Conservation (phyloP, 345 rosid genomes). For the Gossypium arboreum region DNA sequence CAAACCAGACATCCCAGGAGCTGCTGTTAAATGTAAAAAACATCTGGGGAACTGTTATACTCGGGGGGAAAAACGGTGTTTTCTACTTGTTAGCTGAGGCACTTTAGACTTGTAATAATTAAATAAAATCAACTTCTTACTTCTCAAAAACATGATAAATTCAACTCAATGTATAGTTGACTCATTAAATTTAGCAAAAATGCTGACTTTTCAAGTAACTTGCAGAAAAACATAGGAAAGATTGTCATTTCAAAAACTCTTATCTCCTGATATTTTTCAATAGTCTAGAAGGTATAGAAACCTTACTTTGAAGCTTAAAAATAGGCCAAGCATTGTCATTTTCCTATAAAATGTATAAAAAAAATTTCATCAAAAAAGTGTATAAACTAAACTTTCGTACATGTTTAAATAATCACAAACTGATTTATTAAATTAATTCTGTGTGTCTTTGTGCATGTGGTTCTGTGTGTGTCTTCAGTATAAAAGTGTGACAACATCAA, state of each 20-base stretch:
- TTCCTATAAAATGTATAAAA: no score
- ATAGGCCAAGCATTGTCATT: no score
- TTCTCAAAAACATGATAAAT: background rate
- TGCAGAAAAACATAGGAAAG: background rate
- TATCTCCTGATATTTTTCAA: background rate
- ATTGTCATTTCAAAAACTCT: background rate
- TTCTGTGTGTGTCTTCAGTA: background rate
- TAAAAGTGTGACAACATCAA: background rate
- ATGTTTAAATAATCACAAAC: background rate
- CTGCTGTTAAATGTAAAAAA: background rate
- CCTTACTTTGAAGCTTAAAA: no score
- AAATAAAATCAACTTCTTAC: background rate
- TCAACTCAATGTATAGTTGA: background rate
- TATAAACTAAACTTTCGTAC: background rate
- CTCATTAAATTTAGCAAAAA: background rate
- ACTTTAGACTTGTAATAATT: background rate
- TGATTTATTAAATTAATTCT: background rate
- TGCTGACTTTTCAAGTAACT: background rate
- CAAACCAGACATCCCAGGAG: background rate
- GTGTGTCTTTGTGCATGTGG: background rate
- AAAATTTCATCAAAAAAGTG: no score
- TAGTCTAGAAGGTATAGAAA: background rate
- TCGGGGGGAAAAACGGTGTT: background rate
- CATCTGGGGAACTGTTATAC: background rate
- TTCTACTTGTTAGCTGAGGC: background rate